A percentile compares a stretch with the other conserved stretches of the same genome.
These are phyloP conservation scores for Ilex paraguariensis DNA, from an alignment of 305 asterid species.

Conservation along the genomic window DNA sequence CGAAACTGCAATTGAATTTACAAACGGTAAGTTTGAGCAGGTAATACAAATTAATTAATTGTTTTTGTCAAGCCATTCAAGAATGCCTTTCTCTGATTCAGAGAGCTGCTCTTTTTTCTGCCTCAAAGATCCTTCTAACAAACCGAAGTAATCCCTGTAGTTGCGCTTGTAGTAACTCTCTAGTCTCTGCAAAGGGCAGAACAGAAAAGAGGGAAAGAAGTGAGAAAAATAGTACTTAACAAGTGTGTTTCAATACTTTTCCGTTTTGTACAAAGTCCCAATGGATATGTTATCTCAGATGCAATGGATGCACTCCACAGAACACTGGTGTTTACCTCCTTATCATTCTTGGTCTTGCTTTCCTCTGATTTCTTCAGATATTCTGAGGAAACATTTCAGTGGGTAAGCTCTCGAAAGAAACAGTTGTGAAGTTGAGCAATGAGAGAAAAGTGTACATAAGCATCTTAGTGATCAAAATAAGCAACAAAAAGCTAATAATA, in stretches of 20 bases:
- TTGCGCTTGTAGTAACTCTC: slow-evolving; percentile 76
- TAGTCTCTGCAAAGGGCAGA: slow-evolving; percentile 42
- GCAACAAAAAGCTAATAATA: no score
- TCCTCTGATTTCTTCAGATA: slow-evolving; percentile 82
- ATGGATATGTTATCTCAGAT: no score
- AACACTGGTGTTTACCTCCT: slow-evolving; percentile 48
- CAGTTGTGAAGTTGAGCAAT: no score
- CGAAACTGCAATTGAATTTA: no score
- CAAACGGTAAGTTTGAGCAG: no score
- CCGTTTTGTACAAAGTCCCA: no score
- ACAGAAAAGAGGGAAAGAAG: neutral
- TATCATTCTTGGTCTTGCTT: slow-evolving; percentile 73
- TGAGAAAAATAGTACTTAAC: no score
- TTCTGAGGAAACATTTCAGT: slow-evolving; percentile 29
- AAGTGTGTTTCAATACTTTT: no score
- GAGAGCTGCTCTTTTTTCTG: slow-evolving; percentile 54
- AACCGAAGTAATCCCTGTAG: slow-evolving; percentile 44
- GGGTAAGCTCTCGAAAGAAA: neutral
- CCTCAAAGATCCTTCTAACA: slow-evolving; percentile 21
- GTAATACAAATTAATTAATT: slow-evolving; percentile 24
- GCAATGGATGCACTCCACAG: no score
- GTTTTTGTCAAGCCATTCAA: slow-evolving; percentile 74
- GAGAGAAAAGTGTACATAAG: neutral
- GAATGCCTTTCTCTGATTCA: slow-evolving; percentile 79
- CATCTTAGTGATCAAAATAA: neutral